A percentile compares a stretch with the other conserved stretches of the same genome.
Conservation (phyloP, 148 eudicot genomes). For the Arbutus unedo region DNA sequence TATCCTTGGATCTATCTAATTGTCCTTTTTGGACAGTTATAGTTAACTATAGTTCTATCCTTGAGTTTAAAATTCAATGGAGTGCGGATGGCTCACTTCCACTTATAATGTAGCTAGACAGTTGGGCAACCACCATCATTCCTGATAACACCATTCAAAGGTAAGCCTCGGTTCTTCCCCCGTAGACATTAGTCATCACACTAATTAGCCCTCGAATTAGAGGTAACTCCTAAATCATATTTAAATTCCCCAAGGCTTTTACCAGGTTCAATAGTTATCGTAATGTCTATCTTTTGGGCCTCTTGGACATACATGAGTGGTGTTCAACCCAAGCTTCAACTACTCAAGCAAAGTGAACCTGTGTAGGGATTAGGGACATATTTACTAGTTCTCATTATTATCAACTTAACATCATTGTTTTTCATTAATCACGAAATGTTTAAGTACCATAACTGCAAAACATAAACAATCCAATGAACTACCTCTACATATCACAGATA, state of each 20-base stretch:
- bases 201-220: background rate
- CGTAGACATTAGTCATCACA: background rate
- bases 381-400: background rate
- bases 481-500: background rate
- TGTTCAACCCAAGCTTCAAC: constrained; percentile 1
- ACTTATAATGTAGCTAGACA: background rate
- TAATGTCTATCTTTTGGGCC: background rate
- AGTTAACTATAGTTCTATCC: background rate
- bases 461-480: background rate
- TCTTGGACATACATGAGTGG: background rate
- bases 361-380: background rate
- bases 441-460: background rate
- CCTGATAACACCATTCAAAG: background rate
- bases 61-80: background rate
- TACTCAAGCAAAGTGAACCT: background rate
- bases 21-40: background rate
- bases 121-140: background rate
- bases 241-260: background rate
- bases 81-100: background rate
- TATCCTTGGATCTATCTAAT: background rate
- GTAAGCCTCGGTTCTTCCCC: background rate
- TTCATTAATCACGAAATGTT: background rate
- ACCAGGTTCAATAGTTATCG: background rate
- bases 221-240: background rate
- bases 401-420: background rate